These are phyloP conservation scores for Sorghum bicolor DNA, from an alignment of 176 grass and related monocot genomes.

Conservation along the genomic window Sorghum_bicolor_NCBIv3 NC_012871.2:5286001-5286500, in stretches of 20 bases:
- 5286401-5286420: too few relatives aligned
- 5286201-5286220: not conserved
- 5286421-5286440: too few relatives aligned
- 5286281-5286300: not conserved
- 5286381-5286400: too few relatives aligned
- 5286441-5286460: too few relatives aligned
- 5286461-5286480: too few relatives aligned
- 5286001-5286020: too few relatives aligned
- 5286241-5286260: not conserved
- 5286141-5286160: conserved; percentile 40
- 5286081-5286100: not conserved
- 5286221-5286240: not conserved
- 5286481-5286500: too few relatives aligned
- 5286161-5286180: not conserved
- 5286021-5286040: not conserved
- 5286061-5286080: not conserved
- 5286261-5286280: not conserved
- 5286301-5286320: too few relatives aligned
- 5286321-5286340: too few relatives aligned
- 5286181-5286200: not conserved
- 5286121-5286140: not conserved
- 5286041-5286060: not conserved
- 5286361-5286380: too few relatives aligned
- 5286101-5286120: not conserved
- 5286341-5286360: too few relatives aligned